These are phyloP conservation scores for Acacia acuminata DNA, from an alignment of 306 rosid species.

Conservation along the genomic window DNA sequence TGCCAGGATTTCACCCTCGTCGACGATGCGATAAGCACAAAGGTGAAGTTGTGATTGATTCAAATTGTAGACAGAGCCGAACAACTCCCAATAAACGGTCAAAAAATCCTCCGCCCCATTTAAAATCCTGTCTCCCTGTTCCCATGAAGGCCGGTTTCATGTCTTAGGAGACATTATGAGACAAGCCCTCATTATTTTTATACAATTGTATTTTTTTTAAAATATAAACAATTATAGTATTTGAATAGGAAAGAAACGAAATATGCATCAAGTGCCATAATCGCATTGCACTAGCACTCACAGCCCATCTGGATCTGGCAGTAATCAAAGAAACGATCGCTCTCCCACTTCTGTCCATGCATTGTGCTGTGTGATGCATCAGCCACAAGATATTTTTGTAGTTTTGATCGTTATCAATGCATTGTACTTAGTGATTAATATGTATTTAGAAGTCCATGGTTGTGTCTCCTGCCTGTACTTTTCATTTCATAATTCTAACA, in stretches of 20 bases:
- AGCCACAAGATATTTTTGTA: constrained; percentile 40
- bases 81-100: constrained; percentile 24
- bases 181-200: constrained; percentile 29
- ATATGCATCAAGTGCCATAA: not conserved
- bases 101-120: constrained; percentile 1
- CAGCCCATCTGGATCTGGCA: constrained; percentile 34
- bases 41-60: not conserved
- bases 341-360: not conserved
- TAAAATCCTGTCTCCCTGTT: constrained; percentile 22
- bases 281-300: constrained; percentile 20
- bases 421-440: not conserved
- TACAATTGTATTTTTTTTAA: too few species aligned
- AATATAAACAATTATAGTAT: too few species aligned
- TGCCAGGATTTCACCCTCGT: not conserved
- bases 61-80: not conserved
- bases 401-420: constrained; percentile 11
- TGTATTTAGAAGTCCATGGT: not conserved
- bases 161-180: constrained; percentile 30
- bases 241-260: not conserved
- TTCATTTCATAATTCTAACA: not conserved
- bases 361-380: not conserved
- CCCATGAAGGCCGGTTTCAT: constrained; percentile 33
- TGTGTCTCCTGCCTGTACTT: not conserved
- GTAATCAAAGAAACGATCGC: constrained; percentile 17
- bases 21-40: not conserved